A percentile compares a stretch with the other conserved stretches of the same genome.
Conservation (phyloP, 768 basidiomycete species). For the Russula griseocarnosa region DNA sequence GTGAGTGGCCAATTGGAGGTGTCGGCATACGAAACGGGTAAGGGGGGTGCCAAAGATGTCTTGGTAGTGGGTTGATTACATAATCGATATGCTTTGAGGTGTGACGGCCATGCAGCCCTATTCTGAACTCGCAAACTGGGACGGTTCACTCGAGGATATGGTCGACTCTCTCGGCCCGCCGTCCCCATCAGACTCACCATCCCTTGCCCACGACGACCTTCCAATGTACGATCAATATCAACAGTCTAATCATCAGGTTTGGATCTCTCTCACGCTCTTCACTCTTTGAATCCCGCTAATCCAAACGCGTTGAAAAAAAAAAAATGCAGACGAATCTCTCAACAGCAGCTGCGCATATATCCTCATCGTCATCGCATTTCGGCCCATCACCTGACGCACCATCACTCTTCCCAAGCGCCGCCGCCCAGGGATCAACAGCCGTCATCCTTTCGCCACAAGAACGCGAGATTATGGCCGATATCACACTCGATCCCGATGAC, state of each 20-base stretch:
- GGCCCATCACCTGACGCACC: background rate
- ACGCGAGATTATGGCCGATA: conserved; percentile 26
- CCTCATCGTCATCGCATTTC: background rate
- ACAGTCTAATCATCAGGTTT: background rate
- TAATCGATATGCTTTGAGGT: conserved; percentile 12
- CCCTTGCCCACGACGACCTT: background rate
- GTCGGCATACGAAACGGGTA: conserved; percentile 39
- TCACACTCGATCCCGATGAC: conserved; percentile 19
- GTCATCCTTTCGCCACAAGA: conserved; percentile 18
- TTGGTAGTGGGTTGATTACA: conserved; percentile 10
- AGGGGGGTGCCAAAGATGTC: conserved; percentile 30
- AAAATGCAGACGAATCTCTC: background rate
- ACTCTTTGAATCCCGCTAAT: background rate
- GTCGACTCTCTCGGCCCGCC: background rate
- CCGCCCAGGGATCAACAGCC: background rate
- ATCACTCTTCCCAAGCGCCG: background rate
- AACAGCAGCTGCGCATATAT: background rate
- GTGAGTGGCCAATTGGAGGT: conserved; percentile 38
- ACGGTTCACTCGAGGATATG: conserved; percentile 10
- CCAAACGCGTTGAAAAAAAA: background rate
- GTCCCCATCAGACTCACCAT: background rate
- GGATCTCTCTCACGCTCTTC: background rate
- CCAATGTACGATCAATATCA: background rate
- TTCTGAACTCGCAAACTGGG: conserved; percentile 26
- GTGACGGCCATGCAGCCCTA: conserved; percentile 14